phyloP scores from a whole-genome alignment of 371 early-diverging fungal genomes.

The Capillidium heterosporum region DNA sequence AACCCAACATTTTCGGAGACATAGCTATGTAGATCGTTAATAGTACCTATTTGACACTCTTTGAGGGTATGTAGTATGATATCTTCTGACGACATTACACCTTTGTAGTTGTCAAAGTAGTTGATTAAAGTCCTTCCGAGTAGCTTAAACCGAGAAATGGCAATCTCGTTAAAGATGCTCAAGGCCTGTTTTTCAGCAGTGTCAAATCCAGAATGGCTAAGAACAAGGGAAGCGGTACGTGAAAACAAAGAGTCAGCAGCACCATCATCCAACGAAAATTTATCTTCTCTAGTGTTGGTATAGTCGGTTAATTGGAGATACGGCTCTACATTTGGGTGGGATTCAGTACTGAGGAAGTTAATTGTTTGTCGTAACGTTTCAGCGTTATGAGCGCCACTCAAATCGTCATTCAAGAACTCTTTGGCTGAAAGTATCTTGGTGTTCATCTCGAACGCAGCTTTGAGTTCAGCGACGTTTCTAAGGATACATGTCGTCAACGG shows the following conservation, averaged over 20 bases:
- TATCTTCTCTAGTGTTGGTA: too few species aligned
- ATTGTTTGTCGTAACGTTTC: not conserved
- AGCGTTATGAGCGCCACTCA: not conserved
- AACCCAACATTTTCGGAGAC: conserved; percentile 54
- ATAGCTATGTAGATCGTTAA: conserved; percentile 50
- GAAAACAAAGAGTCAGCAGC: conserved; percentile 39
- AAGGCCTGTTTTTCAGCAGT: conserved; percentile 36
- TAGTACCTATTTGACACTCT: conserved; percentile 52
- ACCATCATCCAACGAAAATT: conserved; percentile 12
- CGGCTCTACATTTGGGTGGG: not conserved
- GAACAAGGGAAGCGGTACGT: conserved; percentile 39
- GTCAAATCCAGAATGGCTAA: conserved; percentile 83
- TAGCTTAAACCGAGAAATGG: conserved; percentile 54
- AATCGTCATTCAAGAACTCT: conserved; percentile 6
- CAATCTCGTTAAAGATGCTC: conserved; percentile 55
- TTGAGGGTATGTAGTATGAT: conserved; percentile 65
- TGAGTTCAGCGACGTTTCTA: not conserved
- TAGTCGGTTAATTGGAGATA: not conserved
- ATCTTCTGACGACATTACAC: conserved; percentile 59
- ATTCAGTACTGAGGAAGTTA: not conserved
- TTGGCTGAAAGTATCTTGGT: not conserved
- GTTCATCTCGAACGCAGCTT: not conserved
- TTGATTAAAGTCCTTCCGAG: conserved; percentile 60
- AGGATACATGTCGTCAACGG: not conserved
- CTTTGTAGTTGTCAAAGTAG: conserved; percentile 58